Base-by-base conservation (phyloP, 371 early-diverging fungal genomes). In the Nematocida sp. region DNA sequence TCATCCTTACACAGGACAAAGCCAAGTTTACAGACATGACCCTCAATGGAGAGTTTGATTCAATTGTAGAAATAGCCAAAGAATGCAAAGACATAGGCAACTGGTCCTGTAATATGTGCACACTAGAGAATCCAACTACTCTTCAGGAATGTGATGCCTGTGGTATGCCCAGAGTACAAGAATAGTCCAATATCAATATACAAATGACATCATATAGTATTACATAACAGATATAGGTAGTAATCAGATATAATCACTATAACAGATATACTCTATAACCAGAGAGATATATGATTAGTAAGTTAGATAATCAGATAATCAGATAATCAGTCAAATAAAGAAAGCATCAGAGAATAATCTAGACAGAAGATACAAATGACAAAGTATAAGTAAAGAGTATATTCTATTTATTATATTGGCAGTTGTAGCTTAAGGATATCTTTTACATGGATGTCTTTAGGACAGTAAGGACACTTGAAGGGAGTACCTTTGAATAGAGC, bases 401-500 rank as follows among this genome's bases (percentile, higher is more conserved):
- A 13, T 11, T 43, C 15, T 27, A 38, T 9, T 5, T 25, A 0
- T 41, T 66, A 66, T 23, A 55, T 53, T 13, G n/a, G n/a, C 35
- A 70, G 23, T 21, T 58, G 57, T 21, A 60, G 15, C 32, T 49
- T 46, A 32, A 46, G 37, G 13, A 70, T 47, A 51, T 70, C 74
- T 60, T 46, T 57, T 13, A 70, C 15, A 46, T 70, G 48, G 9
- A 60, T 47, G 23, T 70, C 74, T 27, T 61, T 47, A 5, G 74
- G 74, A 21, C 74, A 70, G 74, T 70, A 70, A 11, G 74, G 74
- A 31, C 74, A 70, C 35, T 70, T 70, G 45, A 70, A 70, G 34
- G 46, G 11, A 5, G 49, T 7, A 13, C 74, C 74, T 37, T 46
- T 37, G 58, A 58, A 61, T 11, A 47, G 13, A 19, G 61, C 74